A percentile compares a stretch with the other conserved stretches of the same genome.
Conservation (phyloP, 2,329 filamentous ascomycete species). For the Clarireedia sp. region DNA sequence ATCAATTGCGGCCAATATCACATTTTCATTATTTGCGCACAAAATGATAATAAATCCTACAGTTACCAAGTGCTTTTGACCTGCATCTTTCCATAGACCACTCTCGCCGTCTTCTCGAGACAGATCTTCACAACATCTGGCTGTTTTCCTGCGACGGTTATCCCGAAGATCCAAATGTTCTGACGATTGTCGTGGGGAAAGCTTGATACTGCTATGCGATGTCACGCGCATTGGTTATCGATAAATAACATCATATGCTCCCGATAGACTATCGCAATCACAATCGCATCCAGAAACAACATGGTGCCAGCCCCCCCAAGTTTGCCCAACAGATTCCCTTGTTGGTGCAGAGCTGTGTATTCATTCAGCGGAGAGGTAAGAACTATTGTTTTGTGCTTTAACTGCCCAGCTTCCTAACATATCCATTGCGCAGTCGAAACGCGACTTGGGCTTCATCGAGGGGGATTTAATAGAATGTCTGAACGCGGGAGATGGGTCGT, state of each 20-base stretch:
- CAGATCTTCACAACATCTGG: too few relatives aligned
- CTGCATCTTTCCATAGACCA: too few relatives aligned
- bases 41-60: too few relatives aligned
- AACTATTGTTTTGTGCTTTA: background rate
- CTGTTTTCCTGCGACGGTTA: too few relatives aligned
- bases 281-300: background rate
- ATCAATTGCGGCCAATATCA: too few relatives aligned
- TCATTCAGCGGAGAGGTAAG: conserved; percentile 80
- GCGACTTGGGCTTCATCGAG: conserved; percentile 93
- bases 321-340: conserved; percentile 74
- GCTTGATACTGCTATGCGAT: background rate
- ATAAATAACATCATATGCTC: background rate
- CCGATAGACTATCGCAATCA: conserved; percentile 2
- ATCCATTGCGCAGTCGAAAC: conserved; percentile 56
- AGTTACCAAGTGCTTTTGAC: too few relatives aligned
- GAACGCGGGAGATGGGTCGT: conserved; percentile 93
- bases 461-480: conserved; percentile 97
- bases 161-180: too few relatives aligned
- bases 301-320: conserved; percentile 46
- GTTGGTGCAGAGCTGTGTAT: conserved; percentile 85
- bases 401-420: background rate
- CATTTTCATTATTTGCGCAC: too few relatives aligned
- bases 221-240: background rate
- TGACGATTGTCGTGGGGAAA: background rate
- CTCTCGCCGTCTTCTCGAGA: too few relatives aligned